A percentile compares a stretch with the other conserved stretches of the same genome.
Evolutionary conservation across 768 basidiomycete genomes (phyloP).

Genomic region (Suillus hirtellus): DNA sequence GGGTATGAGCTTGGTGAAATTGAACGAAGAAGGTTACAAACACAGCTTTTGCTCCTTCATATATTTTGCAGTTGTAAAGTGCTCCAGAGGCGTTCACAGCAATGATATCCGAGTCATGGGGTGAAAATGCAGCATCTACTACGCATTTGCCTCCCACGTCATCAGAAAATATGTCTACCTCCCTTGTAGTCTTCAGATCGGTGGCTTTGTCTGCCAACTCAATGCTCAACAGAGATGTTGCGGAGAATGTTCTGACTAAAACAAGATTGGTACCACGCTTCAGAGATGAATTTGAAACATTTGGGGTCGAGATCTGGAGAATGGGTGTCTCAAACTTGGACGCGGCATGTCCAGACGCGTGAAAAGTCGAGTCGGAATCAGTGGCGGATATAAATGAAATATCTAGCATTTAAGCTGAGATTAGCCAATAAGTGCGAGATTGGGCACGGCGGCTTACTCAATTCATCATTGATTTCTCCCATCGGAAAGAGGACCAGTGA

Average conservation of each 20-base stretch:
- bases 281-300: conserved; percentile 18
- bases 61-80: conserved; percentile 48
- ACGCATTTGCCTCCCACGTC: conserved; percentile 42
- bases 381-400: conserved; percentile 50
- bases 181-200: conserved; percentile 28
- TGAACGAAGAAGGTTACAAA: conserved; percentile 30
- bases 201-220: conserved; percentile 12
- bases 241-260: conserved; percentile 48
- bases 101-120: conserved; percentile 35
- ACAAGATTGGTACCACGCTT: conserved; percentile 21
- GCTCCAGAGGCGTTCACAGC: conserved; percentile 52
- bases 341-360: conserved; percentile 42
- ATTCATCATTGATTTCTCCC: conserved; percentile 56
- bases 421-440: not conserved
- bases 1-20: conserved; percentile 3
- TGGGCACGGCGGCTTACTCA: conserved; percentile 49
- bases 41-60: conserved; percentile 40
- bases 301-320: conserved; percentile 53
- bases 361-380: conserved; percentile 36
- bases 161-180: conserved; percentile 40
- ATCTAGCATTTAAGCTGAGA: conserved; percentile 12
- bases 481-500: conserved; percentile 57
- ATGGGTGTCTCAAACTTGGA: conserved; percentile 67
- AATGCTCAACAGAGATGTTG: conserved; percentile 43
- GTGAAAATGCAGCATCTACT: conserved; percentile 48